phyloP scores from a whole-genome alignment of 805 yeast species.

The Schizosaccharomyces pombe region DNA sequence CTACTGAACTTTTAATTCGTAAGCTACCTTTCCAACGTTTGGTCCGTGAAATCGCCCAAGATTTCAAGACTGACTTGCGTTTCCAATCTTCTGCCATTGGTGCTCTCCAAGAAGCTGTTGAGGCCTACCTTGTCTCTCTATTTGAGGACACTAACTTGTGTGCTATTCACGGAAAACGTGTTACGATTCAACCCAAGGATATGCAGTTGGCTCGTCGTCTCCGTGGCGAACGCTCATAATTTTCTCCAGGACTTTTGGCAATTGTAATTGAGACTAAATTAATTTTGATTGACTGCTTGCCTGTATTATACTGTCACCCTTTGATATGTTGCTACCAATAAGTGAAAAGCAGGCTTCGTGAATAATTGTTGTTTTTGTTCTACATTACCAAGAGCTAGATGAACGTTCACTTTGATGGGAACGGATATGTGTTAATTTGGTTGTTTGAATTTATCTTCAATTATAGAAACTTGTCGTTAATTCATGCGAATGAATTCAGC shows the following conservation, averaged over 20 bases:
- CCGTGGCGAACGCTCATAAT: slow-evolving; percentile 40
- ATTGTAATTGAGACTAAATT: no score
- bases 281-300: no score
- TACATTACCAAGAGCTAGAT: no score
- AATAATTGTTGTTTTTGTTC: no score
- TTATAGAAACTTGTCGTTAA: no score
- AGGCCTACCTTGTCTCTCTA: slow-evolving; percentile 86
- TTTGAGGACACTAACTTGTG: slow-evolving; percentile 96
- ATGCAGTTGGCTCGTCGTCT: slow-evolving; percentile 93
- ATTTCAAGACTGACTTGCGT: slow-evolving; percentile 77
- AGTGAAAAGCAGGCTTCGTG: no score
- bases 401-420: no score
- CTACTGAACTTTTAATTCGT: slow-evolving; percentile 84
- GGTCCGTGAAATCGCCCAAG: slow-evolving; percentile 88
- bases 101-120: slow-evolving; percentile 96
- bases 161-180: slow-evolving; percentile 97
- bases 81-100: slow-evolving; percentile 95
- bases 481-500: no score
- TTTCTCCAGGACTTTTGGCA: neutral
- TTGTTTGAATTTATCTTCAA: no score
- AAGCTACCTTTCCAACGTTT: slow-evolving; percentile 93
- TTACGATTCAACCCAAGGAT: slow-evolving; percentile 94
- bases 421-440: no score
- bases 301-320: no score
- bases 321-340: no score